These are phyloP conservation scores for Hemerocallis citrina DNA, from an alignment of 106 monocot genomes.

Conservation along the genomic window DNA sequence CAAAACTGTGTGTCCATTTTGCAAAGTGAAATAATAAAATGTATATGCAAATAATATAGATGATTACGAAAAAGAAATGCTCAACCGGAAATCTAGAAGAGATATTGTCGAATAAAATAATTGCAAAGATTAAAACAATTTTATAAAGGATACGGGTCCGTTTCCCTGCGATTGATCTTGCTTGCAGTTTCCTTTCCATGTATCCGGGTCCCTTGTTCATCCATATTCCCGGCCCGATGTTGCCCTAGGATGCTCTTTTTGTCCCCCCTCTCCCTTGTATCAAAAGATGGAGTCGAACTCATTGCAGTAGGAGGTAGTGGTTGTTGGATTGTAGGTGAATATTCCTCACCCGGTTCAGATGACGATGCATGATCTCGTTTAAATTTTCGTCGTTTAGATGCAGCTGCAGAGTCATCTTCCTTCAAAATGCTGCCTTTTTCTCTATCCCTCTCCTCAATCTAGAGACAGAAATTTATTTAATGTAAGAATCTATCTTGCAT, in stretches of 20 bases:
- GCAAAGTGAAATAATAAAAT: too few relatives aligned
- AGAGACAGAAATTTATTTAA: neutral
- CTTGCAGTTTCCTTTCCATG: slow-evolving; percentile 70
- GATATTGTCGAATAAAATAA: neutral
- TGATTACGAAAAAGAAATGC: neutral
- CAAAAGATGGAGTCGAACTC: slow-evolving; percentile 44
- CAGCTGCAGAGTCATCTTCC: slow-evolving; percentile 64
- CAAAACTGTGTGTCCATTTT: too few relatives aligned
- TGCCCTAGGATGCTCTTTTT: slow-evolving; percentile 41
- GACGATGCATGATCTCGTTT: slow-evolving; percentile 59
- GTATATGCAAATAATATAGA: neutral
- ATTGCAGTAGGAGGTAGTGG: slow-evolving; percentile 21
- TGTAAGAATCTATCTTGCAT: neutral
- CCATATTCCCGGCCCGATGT: slow-evolving; percentile 50
- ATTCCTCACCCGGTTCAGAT: slow-evolving; percentile 52
- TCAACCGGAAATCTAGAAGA: neutral
- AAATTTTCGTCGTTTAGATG: slow-evolving; percentile 65
- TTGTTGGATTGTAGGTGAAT: slow-evolving; percentile 34
- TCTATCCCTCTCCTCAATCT: slow-evolving; percentile 88
- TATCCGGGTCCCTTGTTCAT: slow-evolving; percentile 49
- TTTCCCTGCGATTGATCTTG: slow-evolving; percentile 66
- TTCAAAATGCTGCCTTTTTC: slow-evolving; percentile 62
- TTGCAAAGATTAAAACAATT: neutral
- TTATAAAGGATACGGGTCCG: slow-evolving; percentile 79
- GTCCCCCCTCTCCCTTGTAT: slow-evolving; percentile 66